Base-by-base conservation (phyloP, 768 basidiomycete species). In the Leccinum barrowsii region DNA sequence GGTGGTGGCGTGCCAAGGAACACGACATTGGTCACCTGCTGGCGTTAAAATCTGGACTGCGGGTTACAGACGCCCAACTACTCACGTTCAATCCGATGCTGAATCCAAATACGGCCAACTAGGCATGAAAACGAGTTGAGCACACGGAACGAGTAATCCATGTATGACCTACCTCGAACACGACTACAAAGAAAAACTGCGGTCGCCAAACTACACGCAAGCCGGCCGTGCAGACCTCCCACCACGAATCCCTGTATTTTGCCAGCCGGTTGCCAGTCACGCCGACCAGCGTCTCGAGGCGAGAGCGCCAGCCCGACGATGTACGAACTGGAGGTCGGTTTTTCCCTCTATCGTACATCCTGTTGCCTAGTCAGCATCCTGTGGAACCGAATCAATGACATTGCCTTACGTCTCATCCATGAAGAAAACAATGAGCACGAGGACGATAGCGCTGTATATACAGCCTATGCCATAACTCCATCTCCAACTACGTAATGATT, bases 381-480 rank as follows among this genome's bases (percentile, higher is more conserved):
- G 28, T 28, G 50, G 1, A 6, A 19, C 10, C 4, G 26, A 35
- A 40, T 26, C n/a, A 26, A 46, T 13, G 7, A 30, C 7, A 21
- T 42, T n/a, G 66, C 72, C 54, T 58, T 63, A 81, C 80, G 82
- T 83, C 59, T 84, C 83, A 50, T 82, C 78, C 63, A 75, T 65
- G 58, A 83, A 77, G 50, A 83, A 61, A 11, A 68, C 67, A 51
- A 84, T 81, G 22, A 83, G 63, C 1, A 63, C 42, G 19, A 84
- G 67, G 21, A 84, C 77, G n/a, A 81, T 55, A 4, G 65, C 73
- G 37, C 72, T 67, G 63, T 82, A 84, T 10, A 82, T 77, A 12
- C 75, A 77, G 0, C 75, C 82, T 59, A 81, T 78, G n/a, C 79
- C 80, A 59, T 83, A 83, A 17, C 79, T 72, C 80, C 80, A 82